Evolutionary conservation across 768 basidiomycete species (phyloP).

Genomic region (Tulasnella sp.): DNA sequence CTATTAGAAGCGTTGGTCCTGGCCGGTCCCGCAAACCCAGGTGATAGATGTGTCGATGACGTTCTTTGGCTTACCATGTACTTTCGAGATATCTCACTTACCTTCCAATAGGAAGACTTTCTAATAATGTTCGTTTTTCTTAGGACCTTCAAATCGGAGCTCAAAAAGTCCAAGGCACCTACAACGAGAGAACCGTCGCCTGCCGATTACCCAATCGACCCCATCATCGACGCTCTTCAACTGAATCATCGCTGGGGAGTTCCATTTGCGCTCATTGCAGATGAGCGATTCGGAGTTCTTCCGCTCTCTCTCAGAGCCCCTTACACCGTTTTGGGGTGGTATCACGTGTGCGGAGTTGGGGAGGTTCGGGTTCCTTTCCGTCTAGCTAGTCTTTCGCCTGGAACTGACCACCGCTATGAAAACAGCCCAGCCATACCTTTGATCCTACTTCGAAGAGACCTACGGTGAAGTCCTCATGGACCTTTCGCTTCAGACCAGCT

Average conservation of each 20-base stretch:
- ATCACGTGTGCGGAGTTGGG: not conserved
- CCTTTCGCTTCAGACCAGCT: not conserved
- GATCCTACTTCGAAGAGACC: not conserved
- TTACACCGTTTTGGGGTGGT: not conserved
- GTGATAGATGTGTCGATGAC: not conserved
- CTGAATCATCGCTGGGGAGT: not conserved
- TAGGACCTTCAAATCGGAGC: not conserved
- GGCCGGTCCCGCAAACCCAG: not conserved
- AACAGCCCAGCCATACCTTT: not conserved
- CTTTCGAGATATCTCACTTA: not conserved
- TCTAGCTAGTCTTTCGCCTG: too few species aligned
- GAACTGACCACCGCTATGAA: not conserved
- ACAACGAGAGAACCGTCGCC: not conserved
- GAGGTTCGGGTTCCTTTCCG: not conserved
- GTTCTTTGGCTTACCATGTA: not conserved
- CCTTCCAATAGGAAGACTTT: not conserved
- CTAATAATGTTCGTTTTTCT: not conserved
- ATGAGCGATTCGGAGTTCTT: not conserved
- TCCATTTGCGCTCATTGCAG: not conserved
- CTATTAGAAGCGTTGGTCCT: not conserved
- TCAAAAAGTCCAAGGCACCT: not conserved
- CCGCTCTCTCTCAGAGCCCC: not conserved
- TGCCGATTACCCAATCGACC: not conserved
- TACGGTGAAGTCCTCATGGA: not conserved
- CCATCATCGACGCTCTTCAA: not conserved